phyloP scores from a whole-genome alignment of 164 flowering plant species.

The Piper longum region DNA sequence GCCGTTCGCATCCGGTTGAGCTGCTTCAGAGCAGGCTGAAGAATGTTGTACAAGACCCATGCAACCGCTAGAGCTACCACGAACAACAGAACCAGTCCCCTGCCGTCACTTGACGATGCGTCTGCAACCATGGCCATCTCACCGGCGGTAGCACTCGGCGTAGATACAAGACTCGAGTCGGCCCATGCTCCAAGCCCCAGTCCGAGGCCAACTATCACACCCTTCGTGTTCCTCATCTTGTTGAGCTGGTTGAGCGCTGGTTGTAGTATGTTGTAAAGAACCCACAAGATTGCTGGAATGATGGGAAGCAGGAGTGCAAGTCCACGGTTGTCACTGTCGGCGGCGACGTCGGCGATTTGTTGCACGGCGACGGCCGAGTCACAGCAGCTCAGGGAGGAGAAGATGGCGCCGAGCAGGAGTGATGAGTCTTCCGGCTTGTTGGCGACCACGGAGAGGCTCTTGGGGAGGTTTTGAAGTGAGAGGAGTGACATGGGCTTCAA shows the following conservation, averaged over 20 bases:
- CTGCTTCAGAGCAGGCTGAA: conserved; percentile 90
- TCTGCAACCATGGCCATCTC: conserved; percentile 47
- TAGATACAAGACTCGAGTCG: conserved; percentile 27
- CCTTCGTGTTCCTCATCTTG: conserved; percentile 46
- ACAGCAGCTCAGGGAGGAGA: conserved; percentile 37
- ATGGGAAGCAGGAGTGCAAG: conserved; percentile 61
- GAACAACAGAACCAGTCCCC: conserved; percentile 47
- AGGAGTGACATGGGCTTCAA: conserved; percentile 33
- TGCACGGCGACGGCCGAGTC: conserved; percentile 78
- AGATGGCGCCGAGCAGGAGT: conserved; percentile 21
- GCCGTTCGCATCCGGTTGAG: conserved; percentile 69
- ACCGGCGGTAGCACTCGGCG: conserved; percentile 34
- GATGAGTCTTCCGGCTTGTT: conserved; percentile 12
- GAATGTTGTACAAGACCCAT: conserved; percentile 60
- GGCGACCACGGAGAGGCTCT: conserved; percentile 14
- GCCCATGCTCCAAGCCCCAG: conserved; percentile 43
- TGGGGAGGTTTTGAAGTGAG: conserved; percentile 46
- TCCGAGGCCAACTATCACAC: conserved; percentile 56
- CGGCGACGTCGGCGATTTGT: conserved; percentile 33
- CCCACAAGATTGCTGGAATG: conserved; percentile 83
- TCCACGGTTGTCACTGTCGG: conserved; percentile 72
- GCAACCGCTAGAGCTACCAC: conserved; percentile 51
- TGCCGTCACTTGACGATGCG: conserved; percentile 26
- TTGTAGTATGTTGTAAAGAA: conserved; percentile 70
- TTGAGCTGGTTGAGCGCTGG: conserved; percentile 81